These are phyloP conservation scores for Aspergillus niger DNA, from an alignment of 2,329 filamentous ascomycete species.

Conservation along the genomic window DNA sequence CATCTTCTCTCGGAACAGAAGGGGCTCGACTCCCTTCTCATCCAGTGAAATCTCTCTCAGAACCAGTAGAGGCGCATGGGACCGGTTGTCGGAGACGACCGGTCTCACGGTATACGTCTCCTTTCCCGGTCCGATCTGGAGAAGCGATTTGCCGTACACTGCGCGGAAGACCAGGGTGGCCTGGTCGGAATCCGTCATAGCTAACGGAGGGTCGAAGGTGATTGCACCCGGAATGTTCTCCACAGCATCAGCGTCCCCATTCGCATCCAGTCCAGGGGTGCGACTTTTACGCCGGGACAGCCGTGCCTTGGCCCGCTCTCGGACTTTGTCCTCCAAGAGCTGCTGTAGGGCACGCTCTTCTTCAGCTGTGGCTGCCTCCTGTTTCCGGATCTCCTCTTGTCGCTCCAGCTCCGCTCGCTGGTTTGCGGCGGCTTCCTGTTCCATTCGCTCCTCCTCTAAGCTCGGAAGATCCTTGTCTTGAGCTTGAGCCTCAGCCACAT, in stretches of 20 bases:
- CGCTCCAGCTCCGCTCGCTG: constrained; percentile 53
- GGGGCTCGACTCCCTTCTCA: constrained; percentile 58
- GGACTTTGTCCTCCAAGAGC: constrained; percentile 42
- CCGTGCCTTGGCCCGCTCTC: constrained; percentile 43
- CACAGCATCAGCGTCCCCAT: constrained; percentile 29
- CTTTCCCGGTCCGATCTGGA: constrained; percentile 67
- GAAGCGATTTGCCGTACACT: constrained; percentile 68
- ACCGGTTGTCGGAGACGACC: constrained; percentile 57
- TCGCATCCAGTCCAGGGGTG: constrained; percentile 33
- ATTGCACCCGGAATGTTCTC: constrained; percentile 42
- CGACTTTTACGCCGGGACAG: constrained; percentile 43
- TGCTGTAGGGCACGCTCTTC: constrained; percentile 44
- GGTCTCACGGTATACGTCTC: constrained; percentile 70
- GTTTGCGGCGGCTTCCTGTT: constrained; percentile 73
- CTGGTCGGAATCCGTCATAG: constrained; percentile 64
- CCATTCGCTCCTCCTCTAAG: constrained; percentile 83
- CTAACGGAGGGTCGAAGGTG: constrained; percentile 49
- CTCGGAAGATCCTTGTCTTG: constrained; percentile 77
- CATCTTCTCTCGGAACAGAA: constrained; percentile 73
- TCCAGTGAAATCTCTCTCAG: constrained; percentile 70
- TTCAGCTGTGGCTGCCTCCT: constrained; percentile 44
- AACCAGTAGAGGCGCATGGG: constrained; percentile 64
- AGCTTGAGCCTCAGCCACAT: constrained; percentile 76
- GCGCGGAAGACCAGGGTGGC: constrained; percentile 68
- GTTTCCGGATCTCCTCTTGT: constrained; percentile 51